Evolutionary conservation across 495 filamentous ascomycete genomes (phyloP), one percentile per base, ranked within the genome.

Genomic region (Barbatosphaeria neglecta): DNA sequence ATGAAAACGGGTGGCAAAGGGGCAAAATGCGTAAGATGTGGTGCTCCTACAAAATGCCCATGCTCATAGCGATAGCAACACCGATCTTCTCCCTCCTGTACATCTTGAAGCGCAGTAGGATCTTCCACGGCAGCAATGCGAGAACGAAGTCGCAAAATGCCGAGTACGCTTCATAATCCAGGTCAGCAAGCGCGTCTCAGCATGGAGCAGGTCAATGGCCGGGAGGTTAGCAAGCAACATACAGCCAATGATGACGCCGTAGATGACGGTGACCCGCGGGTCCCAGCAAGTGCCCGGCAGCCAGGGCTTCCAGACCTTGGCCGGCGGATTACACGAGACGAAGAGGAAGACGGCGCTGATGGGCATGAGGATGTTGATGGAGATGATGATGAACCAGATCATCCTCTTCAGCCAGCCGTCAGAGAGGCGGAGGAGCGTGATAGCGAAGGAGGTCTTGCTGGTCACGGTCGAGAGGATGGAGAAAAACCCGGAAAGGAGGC

Each of bases 101-200:
- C 44, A 62, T 57, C 37, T 55, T 49, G 6, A 60, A 33, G 9
- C 48, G 53, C 19, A 51, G 37, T 4, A 60, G 47, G 38, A 60
- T 51, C 17, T 41, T 50, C 59, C 59, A 62, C 3, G 59, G 59
- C 20, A 62, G 45, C 2, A 47, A 40, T 1, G 59, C 54, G 4
- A 62, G 52, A 6, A 57, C 27, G 24, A 62, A 55, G 22, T 62
- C 54, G 47, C 55, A 51, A 11, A 52, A 41, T 11, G 56, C 54
- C 0, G 58, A 59, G 23, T 59, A 61, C 40, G 54, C 58, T 54
- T 20, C 22, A n/a, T 13, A 20, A 20, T 6, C 15, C 28, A 16
- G 15, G n/a, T 24, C 22, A 41, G 39, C 13, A 8, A 20, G 18
- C 9, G 3, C 22, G 19, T 19, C 11, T 16, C 22, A n/a, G 5